Percentiles rank a stretch among this genome's conserved stretches.
These are phyloP conservation scores for Zygnema circumcarinatum DNA, from an alignment of 139 green algal species.

Conservation along the genomic window DNA sequence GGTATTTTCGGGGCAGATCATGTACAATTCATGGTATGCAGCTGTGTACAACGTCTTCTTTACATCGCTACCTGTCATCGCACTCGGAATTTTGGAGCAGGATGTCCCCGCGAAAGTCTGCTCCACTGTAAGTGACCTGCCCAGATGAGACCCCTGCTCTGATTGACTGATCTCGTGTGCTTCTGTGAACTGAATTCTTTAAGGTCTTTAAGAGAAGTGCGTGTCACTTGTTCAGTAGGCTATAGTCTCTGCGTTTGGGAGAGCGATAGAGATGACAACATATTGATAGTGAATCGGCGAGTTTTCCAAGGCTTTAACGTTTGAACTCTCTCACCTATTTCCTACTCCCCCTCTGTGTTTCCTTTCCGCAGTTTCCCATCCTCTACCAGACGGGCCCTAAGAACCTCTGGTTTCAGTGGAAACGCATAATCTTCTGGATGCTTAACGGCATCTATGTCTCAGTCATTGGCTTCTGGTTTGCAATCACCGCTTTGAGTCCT, in stretches of 20 bases:
- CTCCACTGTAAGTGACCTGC: slow-evolving; percentile 10
- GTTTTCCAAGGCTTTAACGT: too few relatives aligned
- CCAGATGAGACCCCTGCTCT: too few relatives aligned
- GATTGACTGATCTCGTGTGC: too few relatives aligned
- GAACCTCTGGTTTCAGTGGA: slow-evolving; percentile 50
- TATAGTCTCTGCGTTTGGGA: too few relatives aligned
- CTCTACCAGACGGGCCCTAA: slow-evolving; percentile 37
- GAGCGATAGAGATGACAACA: too few relatives aligned
- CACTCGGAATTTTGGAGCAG: slow-evolving; percentile 71
- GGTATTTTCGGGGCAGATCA: slow-evolving; percentile 51
- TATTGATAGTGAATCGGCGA: too few relatives aligned
- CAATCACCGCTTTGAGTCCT: slow-evolving; percentile 9
- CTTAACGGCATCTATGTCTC: slow-evolving; percentile 57
- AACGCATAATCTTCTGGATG: slow-evolving; percentile 41
- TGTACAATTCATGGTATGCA: slow-evolving; percentile 62
- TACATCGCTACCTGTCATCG: slow-evolving; percentile 68
- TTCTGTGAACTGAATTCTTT: too few relatives aligned
- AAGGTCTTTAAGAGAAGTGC: neutral
- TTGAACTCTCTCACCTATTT: neutral
- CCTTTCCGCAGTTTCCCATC: slow-evolving; percentile 28
- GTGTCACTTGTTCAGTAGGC: slow-evolving; percentile 56
- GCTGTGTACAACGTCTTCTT: slow-evolving; percentile 74
- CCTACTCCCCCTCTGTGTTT: neutral
- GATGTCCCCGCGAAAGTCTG: slow-evolving; percentile 59
- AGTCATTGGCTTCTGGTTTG: slow-evolving; percentile 38